A percentile compares a stretch with the other conserved stretches of the same genome.
Conservation (phyloP, 2,329 filamentous ascomycete species). For the Conoideocrella luteorostrata region DNA sequence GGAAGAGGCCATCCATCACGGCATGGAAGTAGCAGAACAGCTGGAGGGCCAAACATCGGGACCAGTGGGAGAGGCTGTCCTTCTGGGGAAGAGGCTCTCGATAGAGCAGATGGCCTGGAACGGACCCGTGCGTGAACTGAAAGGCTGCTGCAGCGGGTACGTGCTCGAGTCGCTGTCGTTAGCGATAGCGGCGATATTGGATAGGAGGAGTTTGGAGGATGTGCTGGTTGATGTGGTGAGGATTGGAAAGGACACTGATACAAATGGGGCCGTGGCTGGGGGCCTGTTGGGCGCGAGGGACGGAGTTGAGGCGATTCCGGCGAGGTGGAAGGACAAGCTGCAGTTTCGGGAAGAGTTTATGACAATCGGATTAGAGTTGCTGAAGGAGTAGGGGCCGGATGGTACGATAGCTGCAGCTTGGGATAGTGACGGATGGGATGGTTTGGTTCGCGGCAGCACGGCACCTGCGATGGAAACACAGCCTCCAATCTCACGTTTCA, state of each 20-base stretch:
- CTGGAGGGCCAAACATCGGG: too few relatives aligned
- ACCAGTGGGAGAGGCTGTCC: too few relatives aligned
- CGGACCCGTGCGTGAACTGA: slow-evolving; percentile 23
- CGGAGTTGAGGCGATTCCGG: slow-evolving; percentile 34
- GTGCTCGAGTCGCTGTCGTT: slow-evolving; percentile 37
- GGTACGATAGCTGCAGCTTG: not conserved
- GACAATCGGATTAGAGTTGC: slow-evolving; percentile 3
- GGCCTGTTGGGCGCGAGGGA: slow-evolving; percentile 38
- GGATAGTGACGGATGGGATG: not conserved
- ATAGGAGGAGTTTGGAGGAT: slow-evolving; percentile 33
- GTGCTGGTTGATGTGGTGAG: slow-evolving; percentile 38
- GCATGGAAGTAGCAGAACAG: too few relatives aligned
- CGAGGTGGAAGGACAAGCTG: slow-evolving; percentile 30
- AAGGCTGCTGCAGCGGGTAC: slow-evolving; percentile 28
- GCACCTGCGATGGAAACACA: too few relatives aligned
- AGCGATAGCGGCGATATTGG: slow-evolving; percentile 35
- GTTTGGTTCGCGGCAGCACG: too few relatives aligned
- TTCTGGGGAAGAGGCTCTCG: not conserved
- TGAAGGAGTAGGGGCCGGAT: not conserved
- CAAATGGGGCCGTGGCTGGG: slow-evolving; percentile 41
- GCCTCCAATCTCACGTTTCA: too few relatives aligned
- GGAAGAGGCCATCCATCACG: slow-evolving; percentile 19
- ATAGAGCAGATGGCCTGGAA: slow-evolving; percentile 19
- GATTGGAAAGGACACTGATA: slow-evolving; percentile 39
- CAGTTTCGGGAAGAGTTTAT: slow-evolving; percentile 35